These are phyloP conservation scores for Ganoderma sinense DNA, from an alignment of 1,284 basidiomycete genomes.

Conservation along the genomic window DNA sequence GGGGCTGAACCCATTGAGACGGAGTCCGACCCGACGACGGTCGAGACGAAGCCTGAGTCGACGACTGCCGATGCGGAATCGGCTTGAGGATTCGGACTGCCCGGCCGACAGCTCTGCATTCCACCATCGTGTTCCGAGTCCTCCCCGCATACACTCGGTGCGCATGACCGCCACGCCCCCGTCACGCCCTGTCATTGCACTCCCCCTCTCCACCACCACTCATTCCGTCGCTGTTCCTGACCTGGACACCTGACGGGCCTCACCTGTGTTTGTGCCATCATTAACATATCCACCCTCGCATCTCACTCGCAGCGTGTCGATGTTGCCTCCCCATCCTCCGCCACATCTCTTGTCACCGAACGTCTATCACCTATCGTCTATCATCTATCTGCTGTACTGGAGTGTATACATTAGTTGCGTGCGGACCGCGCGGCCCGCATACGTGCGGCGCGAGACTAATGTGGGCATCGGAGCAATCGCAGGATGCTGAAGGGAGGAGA, in stretches of 20 bases:
- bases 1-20: background rate
- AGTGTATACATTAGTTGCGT: conserved; percentile 32
- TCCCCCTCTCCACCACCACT: conserved; percentile 2
- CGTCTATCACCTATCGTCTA: conserved; percentile 21
- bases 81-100: conserved; percentile 9
- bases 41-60: conserved; percentile 34
- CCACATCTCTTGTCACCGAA: conserved; percentile 8
- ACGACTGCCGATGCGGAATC: conserved; percentile 21
- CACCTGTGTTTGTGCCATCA: background rate
- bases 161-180: conserved; percentile 19
- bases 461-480: background rate
- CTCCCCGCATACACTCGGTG: conserved; percentile 4
- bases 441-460: background rate
- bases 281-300: background rate
- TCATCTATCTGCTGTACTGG: conserved; percentile 30
- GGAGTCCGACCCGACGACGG: conserved; percentile 34
- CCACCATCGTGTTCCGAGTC: background rate
- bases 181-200: background rate
- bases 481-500: background rate
- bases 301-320: conserved; percentile 1
- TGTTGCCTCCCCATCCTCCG: background rate
- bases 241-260: conserved; percentile 26
- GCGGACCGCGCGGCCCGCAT: conserved; percentile 17
- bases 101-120: background rate
- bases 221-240: conserved; percentile 16